Evolutionary conservation across 257 asterid species (phyloP), one percentile per base, ranked within the genome.

Genomic region (Verbascum thapsus): DNA sequence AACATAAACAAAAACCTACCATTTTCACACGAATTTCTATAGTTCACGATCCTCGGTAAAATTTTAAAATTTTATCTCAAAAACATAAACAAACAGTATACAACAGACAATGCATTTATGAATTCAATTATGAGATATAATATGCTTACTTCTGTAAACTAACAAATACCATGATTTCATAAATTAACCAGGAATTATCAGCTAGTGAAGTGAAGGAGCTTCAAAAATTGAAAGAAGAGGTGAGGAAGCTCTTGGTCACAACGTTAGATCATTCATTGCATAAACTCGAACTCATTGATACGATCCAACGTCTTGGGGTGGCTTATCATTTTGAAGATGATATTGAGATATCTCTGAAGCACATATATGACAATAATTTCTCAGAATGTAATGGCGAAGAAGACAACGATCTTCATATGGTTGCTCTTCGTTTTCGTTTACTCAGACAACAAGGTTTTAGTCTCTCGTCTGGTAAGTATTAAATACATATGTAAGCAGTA

Each of bases 381-480:
- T 7, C 32, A 26, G 32, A 26, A 26, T 26, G 32, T 5, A 26
- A 26, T 26, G 32, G 32, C 43, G 2, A 26, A 45, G 30, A 38
- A 0, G 35, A 38, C 9, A 32, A 34, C 8, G 48, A 50, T 20
- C 73, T 68, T 10, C 45, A 59, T 39, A 19, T 11, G 2, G 34
- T n/a, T 38, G 54, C 73, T 59, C 73, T 68, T 8, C 32, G 32
- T 26, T 26, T 26, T 67, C 63, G 68, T 23, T 13, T 69, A 19
- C 68, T 58, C 18, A 58, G 67, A 49, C 67, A 68, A 30, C 26
- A 40, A 35, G 62, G 67, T 0, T 50, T 20, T 16, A 6, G 32
- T 51, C 38, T 69, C 19, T 42, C 57, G 0, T 20, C 19, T 12
- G 63, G 63, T 69, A 52, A 41, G 19, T 2, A 8, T 3, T 11